Conservation (phyloP, 768 basidiomycete genomes). For the Suillus luteus region DNA sequence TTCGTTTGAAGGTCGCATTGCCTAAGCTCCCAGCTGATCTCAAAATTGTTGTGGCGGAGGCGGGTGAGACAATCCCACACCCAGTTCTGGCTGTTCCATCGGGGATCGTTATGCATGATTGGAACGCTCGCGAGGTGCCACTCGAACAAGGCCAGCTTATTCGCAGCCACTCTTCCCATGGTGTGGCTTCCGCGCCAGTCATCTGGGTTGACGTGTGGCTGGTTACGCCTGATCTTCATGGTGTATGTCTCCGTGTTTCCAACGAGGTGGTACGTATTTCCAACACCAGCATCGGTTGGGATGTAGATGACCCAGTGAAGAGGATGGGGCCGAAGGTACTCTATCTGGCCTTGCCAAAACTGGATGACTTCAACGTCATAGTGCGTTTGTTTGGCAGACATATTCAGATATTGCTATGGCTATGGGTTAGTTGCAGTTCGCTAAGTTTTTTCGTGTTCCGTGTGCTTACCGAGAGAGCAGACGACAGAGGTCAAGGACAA, state of each 20-base stretch:
- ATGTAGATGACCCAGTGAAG: constrained; percentile 36
- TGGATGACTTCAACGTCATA: constrained; percentile 31
- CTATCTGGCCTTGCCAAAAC: constrained; percentile 29
- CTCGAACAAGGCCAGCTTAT: constrained; percentile 23
- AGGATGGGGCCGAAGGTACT: constrained; percentile 17
- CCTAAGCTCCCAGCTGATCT: constrained; percentile 18
- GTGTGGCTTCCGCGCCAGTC: constrained; percentile 30
- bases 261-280: constrained; percentile 31
- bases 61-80: constrained; percentile 23
- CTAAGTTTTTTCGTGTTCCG: neutral
- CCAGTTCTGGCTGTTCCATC: constrained; percentile 23
- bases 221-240: constrained; percentile 14
- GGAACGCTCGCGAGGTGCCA: constrained; percentile 15
- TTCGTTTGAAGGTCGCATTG: constrained; percentile 24
- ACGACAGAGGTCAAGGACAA: neutral
- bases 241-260: constrained; percentile 29
- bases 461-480: neutral
- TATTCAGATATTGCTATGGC: neutral
- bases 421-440: neutral
- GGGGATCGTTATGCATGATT: neutral
- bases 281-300: constrained; percentile 21
- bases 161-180: constrained; percentile 19
- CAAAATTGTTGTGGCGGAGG: constrained; percentile 13
- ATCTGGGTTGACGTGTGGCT: constrained; percentile 11
- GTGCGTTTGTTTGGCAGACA: constrained; percentile 22